phyloP scores from a whole-genome alignment of 371 early-diverging fungal genomes.

The Mucor piriformis region DNA sequence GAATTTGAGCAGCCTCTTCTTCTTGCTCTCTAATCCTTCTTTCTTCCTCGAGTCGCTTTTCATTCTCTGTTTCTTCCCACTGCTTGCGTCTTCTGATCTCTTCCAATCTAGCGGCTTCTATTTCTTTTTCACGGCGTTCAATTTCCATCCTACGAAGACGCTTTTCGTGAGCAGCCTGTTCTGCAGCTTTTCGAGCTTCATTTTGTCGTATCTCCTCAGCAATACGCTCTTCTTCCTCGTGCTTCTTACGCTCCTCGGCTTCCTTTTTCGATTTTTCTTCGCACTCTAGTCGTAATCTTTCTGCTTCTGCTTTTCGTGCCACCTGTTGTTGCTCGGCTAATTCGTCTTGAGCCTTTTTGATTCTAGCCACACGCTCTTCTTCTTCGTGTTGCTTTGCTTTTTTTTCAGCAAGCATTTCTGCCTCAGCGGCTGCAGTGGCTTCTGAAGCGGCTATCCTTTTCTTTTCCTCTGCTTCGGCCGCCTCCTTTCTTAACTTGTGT shows the following conservation, averaged over 20 bases:
- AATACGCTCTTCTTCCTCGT: conserved; percentile 33
- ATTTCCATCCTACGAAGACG: conserved; percentile 32
- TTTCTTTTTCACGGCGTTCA: conserved; percentile 33
- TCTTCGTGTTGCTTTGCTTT: conserved; percentile 31
- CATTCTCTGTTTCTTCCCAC: conserved; percentile 36
- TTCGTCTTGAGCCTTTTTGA: conserved; percentile 22
- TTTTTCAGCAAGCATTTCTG: conserved; percentile 28
- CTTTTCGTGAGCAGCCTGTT: conserved; percentile 49
- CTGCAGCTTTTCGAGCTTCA: conserved; percentile 38
- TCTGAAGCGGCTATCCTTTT: conserved; percentile 23
- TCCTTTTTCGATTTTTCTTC: conserved; percentile 25
- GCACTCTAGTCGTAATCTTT: conserved; percentile 20
- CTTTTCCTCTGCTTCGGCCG: conserved; percentile 31
- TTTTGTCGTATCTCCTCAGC: conserved; percentile 38
- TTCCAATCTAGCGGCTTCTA: conserved; percentile 32
- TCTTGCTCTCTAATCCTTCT: conserved; percentile 9
- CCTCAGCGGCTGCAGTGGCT: conserved; percentile 28
- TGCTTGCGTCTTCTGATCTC: conserved; percentile 34
- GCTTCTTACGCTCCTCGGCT: conserved; percentile 22
- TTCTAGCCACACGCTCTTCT: conserved; percentile 19
- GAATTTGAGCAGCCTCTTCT: conserved; percentile 19
- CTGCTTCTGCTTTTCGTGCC: conserved; percentile 13
- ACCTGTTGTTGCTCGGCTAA: conserved; percentile 16
- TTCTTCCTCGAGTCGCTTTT: conserved; percentile 19
- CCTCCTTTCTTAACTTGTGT: conserved; percentile 26